Base-by-base conservation (phyloP, 192 early-diverging fungal species). In the Podochytrium sp. region DNA sequence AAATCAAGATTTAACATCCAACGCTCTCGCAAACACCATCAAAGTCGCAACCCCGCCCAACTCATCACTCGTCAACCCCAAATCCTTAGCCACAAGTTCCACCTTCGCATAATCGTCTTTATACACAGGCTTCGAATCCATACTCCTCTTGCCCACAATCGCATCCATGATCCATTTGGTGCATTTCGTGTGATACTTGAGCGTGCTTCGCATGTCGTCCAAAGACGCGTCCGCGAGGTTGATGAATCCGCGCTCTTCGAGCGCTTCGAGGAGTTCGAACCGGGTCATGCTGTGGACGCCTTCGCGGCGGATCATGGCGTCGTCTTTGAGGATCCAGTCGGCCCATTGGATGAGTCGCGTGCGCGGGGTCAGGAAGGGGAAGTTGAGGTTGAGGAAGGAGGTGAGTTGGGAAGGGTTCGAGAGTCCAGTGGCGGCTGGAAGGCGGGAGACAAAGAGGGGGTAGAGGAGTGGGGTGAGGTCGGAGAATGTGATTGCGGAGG, bases 281-380 rank as follows among this genome's bases (percentile, higher is more conserved):
- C 40, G 1, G 25, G 49, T 42, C 41, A 76, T 27, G 27, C n/a
- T 14, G 50, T 25, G 5, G 1, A 76, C 65, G 4, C 74, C 74
- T 42, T 76, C 74, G 25, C 56, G 56, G 16, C 51, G 50, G 42
- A 76, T 42, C 33, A 67, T 57, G 14, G 27, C 51, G 59, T 76
- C 74, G 43, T 76, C 74, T 59, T 67, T 76, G 2, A 76, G 34
- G 25, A 76, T 69, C 64, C 63, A 65, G 33, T 76, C 74, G 25
- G 64, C 64, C 74, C 74, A 76, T 57, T 59, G 65, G 16, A 76
- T 10, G 27, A 76, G 32, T 14, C 74, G 63, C 23, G 40, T 18
- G 7, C 74, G 64, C 18, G 74, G 62, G 12, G 47, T n/a, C 34
- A 60, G 25, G 52, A 32, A 23, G 2, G 74, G 74, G 51, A 71